phyloP scores from a whole-genome alignment of 768 basidiomycete genomes.

The Tephrocybe rancida region DNA sequence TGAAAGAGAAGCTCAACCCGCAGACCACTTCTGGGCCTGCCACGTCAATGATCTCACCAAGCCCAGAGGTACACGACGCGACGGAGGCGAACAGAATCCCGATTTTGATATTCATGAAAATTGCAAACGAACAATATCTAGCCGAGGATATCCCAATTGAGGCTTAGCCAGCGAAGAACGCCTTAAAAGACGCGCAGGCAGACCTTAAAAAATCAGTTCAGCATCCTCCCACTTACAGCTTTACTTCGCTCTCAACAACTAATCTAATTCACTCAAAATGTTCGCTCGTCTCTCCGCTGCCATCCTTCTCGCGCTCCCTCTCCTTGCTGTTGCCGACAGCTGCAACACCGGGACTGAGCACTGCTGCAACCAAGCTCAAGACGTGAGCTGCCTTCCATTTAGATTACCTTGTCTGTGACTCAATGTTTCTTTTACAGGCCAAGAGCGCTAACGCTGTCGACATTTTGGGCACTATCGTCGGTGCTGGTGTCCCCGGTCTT shows the following conservation, averaged over 20 bases:
- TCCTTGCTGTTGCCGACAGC: not conserved
- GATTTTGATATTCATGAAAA: no score
- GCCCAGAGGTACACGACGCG: no score
- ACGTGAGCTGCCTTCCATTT: not conserved
- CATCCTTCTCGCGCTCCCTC: conserved; percentile 2
- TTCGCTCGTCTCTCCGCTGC: conserved; percentile 7
- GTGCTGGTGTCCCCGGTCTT: not conserved
- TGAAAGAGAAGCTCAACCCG: no score
- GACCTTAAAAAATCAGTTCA: not conserved
- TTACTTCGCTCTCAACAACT: not conserved
- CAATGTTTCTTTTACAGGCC: not conserved
- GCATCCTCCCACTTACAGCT: not conserved
- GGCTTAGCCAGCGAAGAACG: not conserved
- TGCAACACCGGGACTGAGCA: not conserved
- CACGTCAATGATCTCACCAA: no score
- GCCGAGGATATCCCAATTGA: not conserved
- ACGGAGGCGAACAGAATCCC: no score
- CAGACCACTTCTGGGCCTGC: no score
- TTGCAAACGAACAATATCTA: no score
- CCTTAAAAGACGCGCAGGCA: not conserved
- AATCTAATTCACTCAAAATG: not conserved
- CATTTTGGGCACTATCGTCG: not conserved
- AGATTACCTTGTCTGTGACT: not conserved
- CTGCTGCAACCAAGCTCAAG: conserved; percentile 1
- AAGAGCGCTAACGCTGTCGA: not conserved